Evolutionary conservation across 495 filamentous ascomycete species (phyloP).

Genomic region (Schizothecium vesticola): DNA sequence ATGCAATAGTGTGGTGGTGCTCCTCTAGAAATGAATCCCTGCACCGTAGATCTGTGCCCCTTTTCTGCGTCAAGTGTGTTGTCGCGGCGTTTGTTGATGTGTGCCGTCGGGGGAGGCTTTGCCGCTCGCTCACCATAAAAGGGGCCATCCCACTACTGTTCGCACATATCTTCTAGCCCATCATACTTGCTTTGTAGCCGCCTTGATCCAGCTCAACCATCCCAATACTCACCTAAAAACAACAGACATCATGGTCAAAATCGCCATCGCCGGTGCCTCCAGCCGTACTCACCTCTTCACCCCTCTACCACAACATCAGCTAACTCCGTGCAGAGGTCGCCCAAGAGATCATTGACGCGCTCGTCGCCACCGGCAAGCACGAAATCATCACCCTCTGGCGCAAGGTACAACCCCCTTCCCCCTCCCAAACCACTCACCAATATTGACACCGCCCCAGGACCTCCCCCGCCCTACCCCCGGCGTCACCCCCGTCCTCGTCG

Average conservation of each 20-base stretch:
- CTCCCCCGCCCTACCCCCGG: constrained; percentile 1
- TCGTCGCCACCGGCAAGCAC: constrained; percentile 47
- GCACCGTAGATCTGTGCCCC: background rate
- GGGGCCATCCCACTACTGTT: background rate
- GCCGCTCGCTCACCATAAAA: background rate
- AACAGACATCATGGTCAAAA: constrained; percentile 44
- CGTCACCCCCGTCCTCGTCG: constrained; percentile 37
- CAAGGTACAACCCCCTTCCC: background rate
- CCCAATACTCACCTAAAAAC: background rate
- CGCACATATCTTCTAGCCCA: no score
- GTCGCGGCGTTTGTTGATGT: background rate
- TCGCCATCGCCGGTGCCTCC: constrained; percentile 51
- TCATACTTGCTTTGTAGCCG: no score
- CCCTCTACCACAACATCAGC: background rate
- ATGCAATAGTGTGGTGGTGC: no score
- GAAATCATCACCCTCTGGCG: constrained; percentile 30
- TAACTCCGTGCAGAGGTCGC: constrained; percentile 39
- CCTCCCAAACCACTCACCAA: no score
- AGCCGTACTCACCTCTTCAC: constrained; percentile 33
- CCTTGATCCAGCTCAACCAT: no score
- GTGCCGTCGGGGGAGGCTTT: no score
- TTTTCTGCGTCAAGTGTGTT: background rate
- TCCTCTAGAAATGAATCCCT: background rate
- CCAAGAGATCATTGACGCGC: constrained; percentile 49
- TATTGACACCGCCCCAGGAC: background rate